phyloP scores from a whole-genome alignment of 805 yeast genomes.

The Suhomyces tanzawaensis region DNA sequence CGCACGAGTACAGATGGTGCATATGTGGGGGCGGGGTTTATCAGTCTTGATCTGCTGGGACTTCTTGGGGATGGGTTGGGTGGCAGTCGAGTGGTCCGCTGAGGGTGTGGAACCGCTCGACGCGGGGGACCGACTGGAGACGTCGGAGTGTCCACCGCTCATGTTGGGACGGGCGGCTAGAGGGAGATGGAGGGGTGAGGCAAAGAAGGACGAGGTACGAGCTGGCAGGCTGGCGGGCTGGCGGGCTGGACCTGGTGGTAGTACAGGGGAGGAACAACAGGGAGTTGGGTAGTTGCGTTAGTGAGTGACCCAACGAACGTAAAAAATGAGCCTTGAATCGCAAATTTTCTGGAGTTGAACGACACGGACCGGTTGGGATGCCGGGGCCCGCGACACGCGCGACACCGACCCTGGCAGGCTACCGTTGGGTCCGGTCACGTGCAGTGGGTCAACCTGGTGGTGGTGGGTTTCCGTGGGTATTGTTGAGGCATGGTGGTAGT shows the following conservation, averaged over 20 bases:
- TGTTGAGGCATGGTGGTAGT: no score
- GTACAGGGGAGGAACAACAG: no score
- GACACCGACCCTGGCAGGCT: background rate
- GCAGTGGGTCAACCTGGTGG: background rate
- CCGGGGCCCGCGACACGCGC: background rate
- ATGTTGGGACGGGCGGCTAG: conserved; percentile 2
- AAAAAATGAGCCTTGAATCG: background rate
- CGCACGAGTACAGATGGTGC: conserved; percentile 88
- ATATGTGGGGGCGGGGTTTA: conserved; percentile 91
- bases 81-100: conserved; percentile 8
- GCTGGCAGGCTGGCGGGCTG: no score
- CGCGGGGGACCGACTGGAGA: conserved; percentile 11
- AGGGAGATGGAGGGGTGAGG: background rate
- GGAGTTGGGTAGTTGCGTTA: background rate
- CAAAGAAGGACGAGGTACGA: background rate
- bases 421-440: background rate
- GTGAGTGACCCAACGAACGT: background rate
- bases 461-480: no score
- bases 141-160: conserved; percentile 8
- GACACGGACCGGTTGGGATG: background rate
- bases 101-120: conserved; percentile 11
- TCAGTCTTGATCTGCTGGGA: conserved; percentile 82
- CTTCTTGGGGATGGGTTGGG: conserved; percentile 81
- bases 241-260: no score
- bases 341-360: conserved; percentile 4